Evolutionary conservation across 2,329 filamentous ascomycete genomes (phyloP), one percentile per base, ranked within the genome.

Genomic region (Fonsecaea nubica): DNA sequence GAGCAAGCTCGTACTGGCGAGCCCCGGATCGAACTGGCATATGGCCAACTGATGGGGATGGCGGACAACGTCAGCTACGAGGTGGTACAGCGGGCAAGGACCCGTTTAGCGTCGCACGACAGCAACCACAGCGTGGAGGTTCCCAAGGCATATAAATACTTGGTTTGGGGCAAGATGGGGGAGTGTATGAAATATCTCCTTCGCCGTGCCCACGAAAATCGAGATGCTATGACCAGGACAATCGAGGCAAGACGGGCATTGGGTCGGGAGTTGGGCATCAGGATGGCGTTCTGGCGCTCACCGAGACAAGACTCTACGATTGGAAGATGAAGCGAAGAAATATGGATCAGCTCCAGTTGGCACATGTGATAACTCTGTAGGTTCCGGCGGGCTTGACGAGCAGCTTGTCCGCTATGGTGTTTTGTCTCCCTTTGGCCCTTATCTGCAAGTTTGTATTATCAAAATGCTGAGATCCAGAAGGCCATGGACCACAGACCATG

Each of bases 131-230:
- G 71, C 69, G 69, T 73, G 56, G 79, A 82, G 57, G 71, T 74
- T n/a, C 82, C 82, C 15, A 79, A 78, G 65, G 83, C 85, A 2
- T 85, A 83, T 73, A 88, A 88, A 76, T 84, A 82, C 69, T 82
- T 84, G 58, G 82, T 83, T 2, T 88, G 85, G 85, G 86, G 86
- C 0, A 81, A 77, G 3, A 81, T 86, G 75, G 79, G 78, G 2
- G 92, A 97, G 81, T 97, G 93, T 78, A 87, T 97, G 72, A 91
- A 92, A 77, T 96, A 90, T 77, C 78, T 90, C 53, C 74, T 87
- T 40, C 75, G 86, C 48, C 73, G 85, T 56, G 86, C 86, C n/a
- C 82, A 82, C 60, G 86, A 87, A 79, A 88, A 88, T 75, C 85
- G 85, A 71, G 87, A 89, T 78, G 86, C 87, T 4, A 84, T 86